Evolutionary conservation across 2,329 filamentous ascomycete genomes (phyloP).

Genomic region (Beauveria scarabaeidicola): DNA sequence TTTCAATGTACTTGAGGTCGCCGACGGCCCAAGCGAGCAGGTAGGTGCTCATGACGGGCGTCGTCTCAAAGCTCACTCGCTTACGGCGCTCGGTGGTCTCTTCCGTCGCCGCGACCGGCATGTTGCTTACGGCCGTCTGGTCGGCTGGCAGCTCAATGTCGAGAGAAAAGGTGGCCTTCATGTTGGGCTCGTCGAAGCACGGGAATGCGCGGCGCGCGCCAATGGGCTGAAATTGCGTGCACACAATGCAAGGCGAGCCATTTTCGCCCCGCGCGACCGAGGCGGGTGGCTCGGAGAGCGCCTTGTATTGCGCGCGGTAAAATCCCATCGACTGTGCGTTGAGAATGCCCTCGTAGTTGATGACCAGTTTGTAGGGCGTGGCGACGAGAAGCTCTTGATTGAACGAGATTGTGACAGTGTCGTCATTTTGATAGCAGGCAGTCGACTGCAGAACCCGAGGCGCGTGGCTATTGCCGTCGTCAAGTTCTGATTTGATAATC

Average conservation of each 20-base stretch:
- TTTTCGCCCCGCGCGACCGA: conserved; percentile 70
- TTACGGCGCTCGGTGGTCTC: conserved; percentile 66
- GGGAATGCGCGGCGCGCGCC: conserved; percentile 89
- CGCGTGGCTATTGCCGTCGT: not conserved
- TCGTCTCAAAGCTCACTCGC: conserved; percentile 84
- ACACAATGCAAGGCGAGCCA: conserved; percentile 75
- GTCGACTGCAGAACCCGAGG: conserved; percentile 49
- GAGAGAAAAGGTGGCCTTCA: conserved; percentile 88
- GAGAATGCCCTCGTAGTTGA: conserved; percentile 67
- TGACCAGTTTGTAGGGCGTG: conserved; percentile 57
- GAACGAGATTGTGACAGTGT: conserved; percentile 54
- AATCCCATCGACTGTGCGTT: conserved; percentile 98
- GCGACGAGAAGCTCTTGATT: conserved; percentile 74
- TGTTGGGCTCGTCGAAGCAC: conserved; percentile 89
- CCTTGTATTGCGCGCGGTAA: conserved; percentile 92
- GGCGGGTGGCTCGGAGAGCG: conserved; percentile 57
- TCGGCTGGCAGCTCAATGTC: conserved; percentile 85
- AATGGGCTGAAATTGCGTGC: conserved; percentile 95
- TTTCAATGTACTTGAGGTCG: conserved; percentile 89
- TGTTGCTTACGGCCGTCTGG: conserved; percentile 89
- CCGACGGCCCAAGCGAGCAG: conserved; percentile 89
- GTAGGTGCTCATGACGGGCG: conserved; percentile 92
- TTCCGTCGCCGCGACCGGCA: conserved; percentile 80
- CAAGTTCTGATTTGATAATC: not conserved
- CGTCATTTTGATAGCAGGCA: conserved; percentile 52